These are phyloP conservation scores for Zymoseptoria passerinii DNA, from an alignment of 2,329 filamentous ascomycete genomes.

Conservation along the genomic window DNA sequence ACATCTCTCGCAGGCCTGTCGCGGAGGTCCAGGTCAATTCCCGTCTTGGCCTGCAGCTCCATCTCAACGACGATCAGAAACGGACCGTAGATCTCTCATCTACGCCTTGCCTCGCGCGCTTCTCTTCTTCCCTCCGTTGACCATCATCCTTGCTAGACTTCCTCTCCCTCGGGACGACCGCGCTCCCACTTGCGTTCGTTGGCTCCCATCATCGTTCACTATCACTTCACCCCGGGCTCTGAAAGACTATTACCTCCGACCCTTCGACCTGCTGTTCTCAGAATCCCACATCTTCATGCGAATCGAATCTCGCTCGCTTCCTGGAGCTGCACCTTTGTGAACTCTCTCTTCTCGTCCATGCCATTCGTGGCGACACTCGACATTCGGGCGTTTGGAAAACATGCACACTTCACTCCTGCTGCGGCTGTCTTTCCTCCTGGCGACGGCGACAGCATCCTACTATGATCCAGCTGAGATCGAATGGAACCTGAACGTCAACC, in stretches of 20 bases:
- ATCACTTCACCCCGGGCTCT: slow-evolving; percentile 5
- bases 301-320: background rate
- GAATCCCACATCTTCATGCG: background rate
- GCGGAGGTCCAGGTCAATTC: background rate
- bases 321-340: background rate
- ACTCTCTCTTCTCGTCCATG: slow-evolving; percentile 4
- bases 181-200: slow-evolving; percentile 14
- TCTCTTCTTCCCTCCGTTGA: slow-evolving; percentile 7
- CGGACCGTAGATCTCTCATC: background rate
- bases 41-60: background rate
- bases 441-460: slow-evolving; percentile 21
- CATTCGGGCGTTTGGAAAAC: slow-evolving; percentile 7
- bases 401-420: slow-evolving; percentile 20
- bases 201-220: slow-evolving; percentile 10
- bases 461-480: slow-evolving; percentile 45
- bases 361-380: slow-evolving; percentile 12
- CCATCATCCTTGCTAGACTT: slow-evolving; percentile 3
- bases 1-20: background rate
- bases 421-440: slow-evolving; percentile 16
- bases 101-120: slow-evolving; percentile 9
- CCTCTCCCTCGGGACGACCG: slow-evolving; percentile 7
- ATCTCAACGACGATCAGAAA: background rate
- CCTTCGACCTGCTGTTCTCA: background rate
- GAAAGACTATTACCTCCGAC: background rate
- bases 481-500: slow-evolving; percentile 56